A percentile compares a stretch with the other conserved stretches of the same genome.
These are phyloP conservation scores for Neonectria punicea DNA, from an alignment of 2,329 filamentous ascomycete genomes.

Conservation along the genomic window DNA sequence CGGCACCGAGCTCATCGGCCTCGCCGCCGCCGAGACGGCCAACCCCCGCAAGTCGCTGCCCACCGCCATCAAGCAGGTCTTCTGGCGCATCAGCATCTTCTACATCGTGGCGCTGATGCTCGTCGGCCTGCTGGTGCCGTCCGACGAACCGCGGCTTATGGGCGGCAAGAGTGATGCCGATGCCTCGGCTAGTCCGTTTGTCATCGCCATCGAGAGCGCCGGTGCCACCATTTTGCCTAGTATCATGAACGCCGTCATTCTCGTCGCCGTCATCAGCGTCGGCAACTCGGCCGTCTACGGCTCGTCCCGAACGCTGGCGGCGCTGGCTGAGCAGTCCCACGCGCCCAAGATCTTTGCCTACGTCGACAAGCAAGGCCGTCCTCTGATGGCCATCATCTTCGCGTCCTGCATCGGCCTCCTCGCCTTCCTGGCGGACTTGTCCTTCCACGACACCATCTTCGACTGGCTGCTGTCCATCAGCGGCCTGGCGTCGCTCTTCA, in stretches of 20 bases:
- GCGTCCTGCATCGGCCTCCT: slow-evolving; percentile 77
- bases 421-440: slow-evolving; percentile 77
- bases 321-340: slow-evolving; percentile 87
- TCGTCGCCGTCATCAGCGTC: slow-evolving; percentile 89
- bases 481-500: slow-evolving; percentile 78
- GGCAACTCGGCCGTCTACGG: slow-evolving; percentile 94
- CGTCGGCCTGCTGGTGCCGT: slow-evolving; percentile 84
- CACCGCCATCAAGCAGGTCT: slow-evolving; percentile 90
- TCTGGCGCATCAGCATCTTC: slow-evolving; percentile 93
- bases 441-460: slow-evolving; percentile 71
- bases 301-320: slow-evolving; percentile 87
- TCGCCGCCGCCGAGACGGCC: slow-evolving; percentile 80
- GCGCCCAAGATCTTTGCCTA: slow-evolving; percentile 82
- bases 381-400: slow-evolving; percentile 76
- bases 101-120: slow-evolving; percentile 87
- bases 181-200: slow-evolving; percentile 85
- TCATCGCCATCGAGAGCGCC: slow-evolving; percentile 88
- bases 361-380: slow-evolving; percentile 86
- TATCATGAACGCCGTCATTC: slow-evolving; percentile 94
- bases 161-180: slow-evolving; percentile 65
- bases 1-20: slow-evolving; percentile 79
- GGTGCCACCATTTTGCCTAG: slow-evolving; percentile 83
- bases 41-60: slow-evolving; percentile 85
- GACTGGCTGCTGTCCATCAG: slow-evolving; percentile 83
- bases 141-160: slow-evolving; percentile 72